Evolutionary conservation across 371 early-diverging fungal genomes (phyloP).

Genomic region (Umbelopsis sp.): DNA sequence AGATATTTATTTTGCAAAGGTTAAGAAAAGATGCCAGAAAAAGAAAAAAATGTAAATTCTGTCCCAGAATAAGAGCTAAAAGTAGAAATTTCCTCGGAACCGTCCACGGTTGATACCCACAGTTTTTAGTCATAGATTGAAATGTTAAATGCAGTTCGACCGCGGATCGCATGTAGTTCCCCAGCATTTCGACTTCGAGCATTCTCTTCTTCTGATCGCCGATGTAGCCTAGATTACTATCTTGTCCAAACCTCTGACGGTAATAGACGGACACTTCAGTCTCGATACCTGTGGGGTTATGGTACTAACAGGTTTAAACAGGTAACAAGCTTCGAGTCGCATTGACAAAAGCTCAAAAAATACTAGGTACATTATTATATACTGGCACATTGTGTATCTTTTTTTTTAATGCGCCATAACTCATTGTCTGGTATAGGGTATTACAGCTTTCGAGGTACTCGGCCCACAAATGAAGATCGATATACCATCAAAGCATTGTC

Average conservation of each 20-base stretch:
- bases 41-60: too few species aligned
- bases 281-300: too few species aligned
- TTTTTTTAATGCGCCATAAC: too few species aligned
- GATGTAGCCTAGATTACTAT: slow-evolving; percentile 18
- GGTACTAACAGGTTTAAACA: slow-evolving; percentile 18
- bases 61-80: too few species aligned
- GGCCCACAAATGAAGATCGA: slow-evolving; percentile 52
- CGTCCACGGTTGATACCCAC: neutral
- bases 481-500: slow-evolving; percentile 42
- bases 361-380: slow-evolving; percentile 22
- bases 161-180: neutral
- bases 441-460: slow-evolving; percentile 49
- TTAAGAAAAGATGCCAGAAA: too few species aligned
- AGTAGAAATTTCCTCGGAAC: too few species aligned
- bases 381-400: neutral
- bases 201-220: neutral
- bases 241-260: neutral
- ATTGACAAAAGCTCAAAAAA: slow-evolving; percentile 26
- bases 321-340: slow-evolving; percentile 29
- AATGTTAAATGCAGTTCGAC: neutral
- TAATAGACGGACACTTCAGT: neutral
- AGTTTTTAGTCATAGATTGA: neutral
- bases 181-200: neutral
- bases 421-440: slow-evolving; percentile 22
- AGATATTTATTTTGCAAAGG: too few species aligned